phyloP scores from a whole-genome alignment of 1,139 yeast genomes.

The Magnusiomyces suaveolens region DNA sequence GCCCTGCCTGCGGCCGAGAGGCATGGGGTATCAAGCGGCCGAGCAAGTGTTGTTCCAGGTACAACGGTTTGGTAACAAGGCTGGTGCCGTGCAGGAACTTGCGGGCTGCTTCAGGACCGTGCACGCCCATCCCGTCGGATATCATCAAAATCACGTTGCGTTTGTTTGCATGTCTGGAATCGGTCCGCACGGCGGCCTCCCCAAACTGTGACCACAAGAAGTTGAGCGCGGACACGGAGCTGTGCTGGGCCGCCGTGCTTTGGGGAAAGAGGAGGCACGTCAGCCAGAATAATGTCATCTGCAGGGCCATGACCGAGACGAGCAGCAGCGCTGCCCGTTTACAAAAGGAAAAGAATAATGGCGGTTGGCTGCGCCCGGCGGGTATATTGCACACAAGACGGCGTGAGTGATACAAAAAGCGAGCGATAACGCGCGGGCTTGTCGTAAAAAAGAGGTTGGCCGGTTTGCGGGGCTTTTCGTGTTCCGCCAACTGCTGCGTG shows the following conservation, averaged over 20 bases:
- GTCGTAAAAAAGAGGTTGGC: too few relatives aligned
- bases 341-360: too few relatives aligned
- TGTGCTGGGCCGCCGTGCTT: not conserved
- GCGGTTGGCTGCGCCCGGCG: too few relatives aligned
- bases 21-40: conserved; percentile 78
- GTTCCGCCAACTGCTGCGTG: too few relatives aligned
- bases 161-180: too few relatives aligned
- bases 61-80: conserved; percentile 45
- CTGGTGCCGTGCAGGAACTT: too few relatives aligned
- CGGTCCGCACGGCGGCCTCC: too few relatives aligned
- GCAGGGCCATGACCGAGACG: not conserved
- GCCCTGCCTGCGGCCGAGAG: conserved; percentile 21
- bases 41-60: conserved; percentile 53
- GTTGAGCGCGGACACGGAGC: not conserved
- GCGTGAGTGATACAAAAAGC: too few relatives aligned
- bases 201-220: conserved; percentile 5
- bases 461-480: too few relatives aligned
- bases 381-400: too few relatives aligned
- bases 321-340: too few relatives aligned
- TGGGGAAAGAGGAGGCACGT: not conserved
- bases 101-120: conserved; percentile 63
- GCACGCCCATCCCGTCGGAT: conserved; percentile 90
- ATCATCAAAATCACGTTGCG: conserved; percentile 76
- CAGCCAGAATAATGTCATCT: not conserved
- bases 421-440: too few relatives aligned